Evolutionary conservation across 305 asterid species (phyloP).

Genomic region (Euphrasia arctica): DNA sequence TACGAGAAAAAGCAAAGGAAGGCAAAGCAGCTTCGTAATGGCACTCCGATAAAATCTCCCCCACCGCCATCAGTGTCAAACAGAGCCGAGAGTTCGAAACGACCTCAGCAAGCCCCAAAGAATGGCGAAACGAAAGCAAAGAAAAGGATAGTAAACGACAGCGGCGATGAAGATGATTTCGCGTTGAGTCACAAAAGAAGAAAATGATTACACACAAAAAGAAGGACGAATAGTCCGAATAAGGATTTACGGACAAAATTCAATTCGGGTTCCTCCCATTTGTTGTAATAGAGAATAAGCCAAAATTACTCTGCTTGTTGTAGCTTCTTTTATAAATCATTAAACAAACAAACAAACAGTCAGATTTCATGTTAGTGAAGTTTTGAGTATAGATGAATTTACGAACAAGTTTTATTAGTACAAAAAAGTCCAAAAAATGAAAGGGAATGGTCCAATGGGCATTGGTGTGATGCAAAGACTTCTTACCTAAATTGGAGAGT

Average conservation of each 20-base stretch:
- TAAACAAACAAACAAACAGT: neutral
- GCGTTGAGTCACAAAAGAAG: conserved; percentile 63
- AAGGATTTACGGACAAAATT: conserved; percentile 20
- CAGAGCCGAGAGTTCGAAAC: conserved; percentile 56
- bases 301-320: neutral
- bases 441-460: neutral
- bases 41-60: conserved; percentile 68
- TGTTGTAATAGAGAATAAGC: conserved; percentile 17
- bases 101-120: conserved; percentile 46
- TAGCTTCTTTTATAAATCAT: conserved; percentile 16
- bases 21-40: conserved; percentile 62
- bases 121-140: conserved; percentile 59
- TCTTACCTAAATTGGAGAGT: conserved; percentile 21
- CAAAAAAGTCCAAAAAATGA: neutral
- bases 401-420: neutral
- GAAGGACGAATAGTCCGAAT: neutral
- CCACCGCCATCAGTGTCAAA: conserved; percentile 40
- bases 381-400: neutral
- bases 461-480: neutral
- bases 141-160: conserved; percentile 42
- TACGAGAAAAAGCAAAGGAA: conserved; percentile 77
- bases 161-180: conserved; percentile 54
- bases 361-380: neutral
- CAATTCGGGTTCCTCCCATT: conserved; percentile 10
- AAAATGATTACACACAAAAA: conserved; percentile 32